A percentile compares a stretch with the other conserved stretches of the same genome.
phyloP scores from a whole-genome alignment of 176 grass and related monocot species.

The Juncus inflexus region DNA sequence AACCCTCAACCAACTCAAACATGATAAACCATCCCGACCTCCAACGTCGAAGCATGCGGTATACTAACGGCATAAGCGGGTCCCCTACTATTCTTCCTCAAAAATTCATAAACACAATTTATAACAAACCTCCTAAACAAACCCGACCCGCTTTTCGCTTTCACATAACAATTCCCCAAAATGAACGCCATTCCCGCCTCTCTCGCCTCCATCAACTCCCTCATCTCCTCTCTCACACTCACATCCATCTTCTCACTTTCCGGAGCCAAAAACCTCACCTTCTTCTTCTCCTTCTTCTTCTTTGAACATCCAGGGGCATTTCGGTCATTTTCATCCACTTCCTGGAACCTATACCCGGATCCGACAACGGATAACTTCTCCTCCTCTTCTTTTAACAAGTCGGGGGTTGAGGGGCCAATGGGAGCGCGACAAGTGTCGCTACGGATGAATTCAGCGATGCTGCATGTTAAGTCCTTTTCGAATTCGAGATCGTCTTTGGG shows the following conservation, averaged over 20 bases:
- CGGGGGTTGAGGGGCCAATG: slow-evolving; percentile 20
- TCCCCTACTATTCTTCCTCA: slow-evolving; percentile 77
- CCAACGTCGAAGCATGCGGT: slow-evolving; percentile 77
- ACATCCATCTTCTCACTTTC: slow-evolving; percentile 49
- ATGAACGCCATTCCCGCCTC: slow-evolving; percentile 98
- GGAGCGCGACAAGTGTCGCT: slow-evolving; percentile 30
- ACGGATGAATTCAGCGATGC: slow-evolving; percentile 90
- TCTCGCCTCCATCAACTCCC: slow-evolving; percentile 70
- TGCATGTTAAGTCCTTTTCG: slow-evolving; percentile 85
- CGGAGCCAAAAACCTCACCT: slow-evolving; percentile 78
- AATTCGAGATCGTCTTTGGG: slow-evolving; percentile 91
- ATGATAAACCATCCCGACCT: slow-evolving; percentile 92
- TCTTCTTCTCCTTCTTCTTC: slow-evolving; percentile 72
- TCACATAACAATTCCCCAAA: slow-evolving; percentile 68
- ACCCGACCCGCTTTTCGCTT: slow-evolving; percentile 79
- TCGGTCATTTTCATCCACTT: slow-evolving; percentile 34
- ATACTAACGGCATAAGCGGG: slow-evolving; percentile 69
- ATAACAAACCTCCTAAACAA: slow-evolving; percentile 70
- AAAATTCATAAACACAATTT: slow-evolving; percentile 77
- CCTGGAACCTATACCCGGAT: slow-evolving; percentile 55
- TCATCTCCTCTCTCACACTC: slow-evolving; percentile 68
- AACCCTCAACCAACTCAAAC: slow-evolving; percentile 36
- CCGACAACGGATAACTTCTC: slow-evolving; percentile 56
- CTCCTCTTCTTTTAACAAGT: slow-evolving; percentile 47
- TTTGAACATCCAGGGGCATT: slow-evolving; percentile 36